Percentiles rank a stretch among this genome's conserved stretches.
Conservation (phyloP, 2,329 filamentous ascomycete genomes). For the Aspergillus texensis region DNA sequence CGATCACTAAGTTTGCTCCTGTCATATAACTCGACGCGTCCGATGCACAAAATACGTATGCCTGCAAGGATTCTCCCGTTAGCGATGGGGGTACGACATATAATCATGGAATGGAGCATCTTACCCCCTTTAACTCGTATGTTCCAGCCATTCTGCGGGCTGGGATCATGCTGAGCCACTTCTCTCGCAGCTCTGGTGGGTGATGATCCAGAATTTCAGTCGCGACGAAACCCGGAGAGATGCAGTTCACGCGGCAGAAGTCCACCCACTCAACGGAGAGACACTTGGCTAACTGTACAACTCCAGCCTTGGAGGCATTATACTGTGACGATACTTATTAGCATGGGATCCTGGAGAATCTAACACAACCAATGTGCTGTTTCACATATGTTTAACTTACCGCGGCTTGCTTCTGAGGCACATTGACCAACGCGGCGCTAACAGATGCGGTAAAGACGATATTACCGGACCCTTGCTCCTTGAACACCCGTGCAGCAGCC, state of each 20-base stretch:
- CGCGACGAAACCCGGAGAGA: slow-evolving; percentile 45
- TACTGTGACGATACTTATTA: slow-evolving; percentile 26
- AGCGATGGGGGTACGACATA: neutral
- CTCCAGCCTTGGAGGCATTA: slow-evolving; percentile 41
- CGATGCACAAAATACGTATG: neutral
- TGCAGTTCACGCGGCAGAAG: slow-evolving; percentile 44
- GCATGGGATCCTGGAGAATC: fast-evolving
- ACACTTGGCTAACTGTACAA: slow-evolving; percentile 43
- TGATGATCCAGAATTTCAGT: slow-evolving; percentile 42
- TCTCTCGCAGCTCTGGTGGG: slow-evolving; percentile 34
- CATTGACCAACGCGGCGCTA: slow-evolving; percentile 42
- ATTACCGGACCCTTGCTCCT: slow-evolving; percentile 37
- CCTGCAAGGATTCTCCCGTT: neutral
- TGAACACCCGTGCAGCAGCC: slow-evolving; percentile 42
- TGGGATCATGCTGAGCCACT: slow-evolving; percentile 45
- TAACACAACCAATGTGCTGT: neutral
- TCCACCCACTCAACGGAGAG: slow-evolving; percentile 45
- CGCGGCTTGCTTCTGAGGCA: slow-evolving; percentile 43
- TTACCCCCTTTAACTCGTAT: neutral
- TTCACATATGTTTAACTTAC: slow-evolving; percentile 15
- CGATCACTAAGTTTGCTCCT: neutral
- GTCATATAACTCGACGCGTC: neutral
- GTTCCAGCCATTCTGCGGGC: slow-evolving; percentile 16
- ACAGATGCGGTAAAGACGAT: slow-evolving; percentile 44
- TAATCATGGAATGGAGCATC: neutral